phyloP scores from a whole-genome alignment of 805 yeast species.

The Sungouiella blattae region DNA sequence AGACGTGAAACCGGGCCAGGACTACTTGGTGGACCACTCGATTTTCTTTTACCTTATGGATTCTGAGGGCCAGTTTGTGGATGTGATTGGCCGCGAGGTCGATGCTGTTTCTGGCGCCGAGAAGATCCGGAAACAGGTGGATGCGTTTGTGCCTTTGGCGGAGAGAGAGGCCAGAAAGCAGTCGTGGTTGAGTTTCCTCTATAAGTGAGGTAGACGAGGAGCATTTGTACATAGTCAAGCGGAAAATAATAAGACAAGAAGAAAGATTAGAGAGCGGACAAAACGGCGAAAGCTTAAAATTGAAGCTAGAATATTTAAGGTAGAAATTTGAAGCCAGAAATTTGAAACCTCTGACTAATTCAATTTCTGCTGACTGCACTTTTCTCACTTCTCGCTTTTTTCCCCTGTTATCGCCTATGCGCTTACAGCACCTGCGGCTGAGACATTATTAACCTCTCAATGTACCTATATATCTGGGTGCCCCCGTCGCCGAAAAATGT shows the following conservation, averaged over 20 bases:
- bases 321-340: no score
- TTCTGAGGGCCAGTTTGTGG: slow-evolving; percentile 94
- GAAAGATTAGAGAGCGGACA: no score
- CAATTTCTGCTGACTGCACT: neutral
- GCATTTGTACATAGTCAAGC: slow-evolving; percentile 2
- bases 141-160: slow-evolving; percentile 68
- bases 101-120: slow-evolving; percentile 74
- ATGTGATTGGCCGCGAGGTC: slow-evolving; percentile 89
- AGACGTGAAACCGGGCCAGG: slow-evolving; percentile 91
- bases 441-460: slow-evolving; percentile 3
- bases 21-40: slow-evolving; percentile 94
- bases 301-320: no score
- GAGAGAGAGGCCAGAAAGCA: slow-evolving; percentile 64
- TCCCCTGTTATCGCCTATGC: neutral
- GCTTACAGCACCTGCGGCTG: slow-evolving; percentile 5
- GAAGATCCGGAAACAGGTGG: slow-evolving; percentile 72
- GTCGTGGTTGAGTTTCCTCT: slow-evolving; percentile 57
- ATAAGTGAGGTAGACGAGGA: slow-evolving; percentile 29
- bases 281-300: no score
- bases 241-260: no score
- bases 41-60: slow-evolving; percentile 97
- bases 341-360: neutral
- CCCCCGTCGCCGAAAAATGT: no score
- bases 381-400: neutral
- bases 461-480: no score